Base-by-base conservation (phyloP, 345 rosid species). In the Excoecaria cochinchinensis region DNA sequence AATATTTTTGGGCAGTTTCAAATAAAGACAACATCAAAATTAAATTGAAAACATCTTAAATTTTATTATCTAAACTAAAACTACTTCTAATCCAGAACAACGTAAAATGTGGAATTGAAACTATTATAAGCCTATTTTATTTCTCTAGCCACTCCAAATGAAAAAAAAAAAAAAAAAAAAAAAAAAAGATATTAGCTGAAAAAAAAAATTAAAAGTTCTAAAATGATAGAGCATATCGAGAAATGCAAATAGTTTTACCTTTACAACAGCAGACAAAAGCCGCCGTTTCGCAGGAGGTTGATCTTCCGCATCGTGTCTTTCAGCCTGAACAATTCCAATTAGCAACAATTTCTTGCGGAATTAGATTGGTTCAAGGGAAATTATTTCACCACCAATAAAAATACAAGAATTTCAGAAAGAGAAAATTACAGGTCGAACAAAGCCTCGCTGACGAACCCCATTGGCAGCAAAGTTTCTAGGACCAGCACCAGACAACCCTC, bases 231-330 rank as follows among this genome's bases (percentile, higher is more conserved):
- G 42, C 44, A 64, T 9, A n/a, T n/a, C 6, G 25, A 56, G 9
- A 56, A 56, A 65, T 7, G 31, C 47, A 21, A 55, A 74, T 10
- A 16, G 65, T n/a, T 50, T 55, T 71, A 93, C 99, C 99, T 91
- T 95, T 68, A 91, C 95, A 82, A 93, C 97, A 19, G 97, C 97
- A 24, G 99, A 95, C 68, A 85, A 84, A 72, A 95, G 93, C 55
- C 99, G 85, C 75, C 93, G 82, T 83, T 95, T 95, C 2, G 95
- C 89, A 21, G 91, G 97, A 73, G 91, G 98, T 78, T 93, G 97
- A 77, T 91, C 97, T 78, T 89, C 97, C 17, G 50, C 75, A 9
- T 89, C 89, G 67, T 74, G 82, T 75, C 93, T 89, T 44, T 91
- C 97, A 69, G 90, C 98, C 98, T 93, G 83, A 52, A 63, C 10